Evolutionary conservation across 306 rosid genomes (phyloP), one percentile per base, ranked within the genome.

Genomic region (Medicago lupulina): DNA sequence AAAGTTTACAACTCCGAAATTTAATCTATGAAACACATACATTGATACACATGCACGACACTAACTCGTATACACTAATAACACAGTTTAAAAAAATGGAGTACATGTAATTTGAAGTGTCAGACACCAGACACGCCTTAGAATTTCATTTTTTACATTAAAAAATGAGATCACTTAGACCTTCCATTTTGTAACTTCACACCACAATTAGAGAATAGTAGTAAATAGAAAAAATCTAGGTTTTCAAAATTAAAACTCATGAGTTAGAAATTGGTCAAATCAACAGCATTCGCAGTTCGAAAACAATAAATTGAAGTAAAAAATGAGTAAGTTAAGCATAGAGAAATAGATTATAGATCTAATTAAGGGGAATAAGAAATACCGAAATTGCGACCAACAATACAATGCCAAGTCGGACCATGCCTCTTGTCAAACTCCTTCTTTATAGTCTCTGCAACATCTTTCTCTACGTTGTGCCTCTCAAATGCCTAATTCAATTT

Each of bases 351-450:
- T 90, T 11, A 44, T 83, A 84, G 65, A 40, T 49, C 47, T 76
- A 74, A 50, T 44, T 44, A 49, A 67, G 44, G 63, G 70, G 62
- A 77, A 67, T 21, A 9, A 16, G 18, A 67, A 43, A 15, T 89
- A 93, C 98, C 98, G 28, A 93, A 93, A 85, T 93, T 93, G 54
- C 98, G 92, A 64, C 98, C 98, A 23, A 93, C 98, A 77, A 93
- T 93, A 85, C 97, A 91, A 86, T 93, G 98, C 98, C 98, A 93
- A 41, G 98, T 93, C 38, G 98, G 92, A 15, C 97, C 97, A 53
- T 93, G 96, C 73, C 85, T 89, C 84, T 79, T 86, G 77, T 93
- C 98, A 68, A 93, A 93, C 84, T 91, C 97, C 83, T 93, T 93
- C 96, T 93, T 93, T 74, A 93, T 93, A 21, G 49, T 74, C 87